Evolutionary conservation across 768 basidiomycete species (phyloP).

Genomic region (Tricholoma saponaceum): DNA sequence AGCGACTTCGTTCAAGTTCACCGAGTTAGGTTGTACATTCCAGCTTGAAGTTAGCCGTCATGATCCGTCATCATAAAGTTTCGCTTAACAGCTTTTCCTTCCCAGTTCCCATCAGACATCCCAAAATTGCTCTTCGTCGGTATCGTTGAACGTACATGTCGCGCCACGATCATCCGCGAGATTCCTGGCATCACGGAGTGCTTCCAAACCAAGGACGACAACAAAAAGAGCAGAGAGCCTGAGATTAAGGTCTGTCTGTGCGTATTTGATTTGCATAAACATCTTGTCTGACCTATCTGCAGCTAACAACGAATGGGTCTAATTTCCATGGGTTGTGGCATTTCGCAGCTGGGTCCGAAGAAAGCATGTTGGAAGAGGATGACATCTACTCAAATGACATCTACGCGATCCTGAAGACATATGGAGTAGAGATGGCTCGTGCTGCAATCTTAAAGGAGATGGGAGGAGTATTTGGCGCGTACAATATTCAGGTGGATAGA

Average conservation of each 20-base stretch:
- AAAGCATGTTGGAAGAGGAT: slow-evolving; percentile 69
- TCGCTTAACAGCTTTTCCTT: slow-evolving; percentile 4
- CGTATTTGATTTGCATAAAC: neutral
- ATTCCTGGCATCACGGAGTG: slow-evolving; percentile 87
- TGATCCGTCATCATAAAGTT: neutral
- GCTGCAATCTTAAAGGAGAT: slow-evolving; percentile 89
- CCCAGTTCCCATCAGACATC: slow-evolving; percentile 82
- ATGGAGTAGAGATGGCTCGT: slow-evolving; percentile 97
- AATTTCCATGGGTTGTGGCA: slow-evolving; percentile 90
- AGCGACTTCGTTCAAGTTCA: slow-evolving; percentile 73
- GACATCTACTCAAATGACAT: slow-evolving; percentile 93
- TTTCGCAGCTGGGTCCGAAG: slow-evolving; percentile 48
- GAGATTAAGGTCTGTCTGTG: slow-evolving; percentile 42
- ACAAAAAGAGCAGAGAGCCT: slow-evolving; percentile 43
- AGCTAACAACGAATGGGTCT: slow-evolving; percentile 90
- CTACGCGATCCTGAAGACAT: slow-evolving; percentile 83
- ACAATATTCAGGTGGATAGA: slow-evolving; percentile 92
- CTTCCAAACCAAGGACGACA: slow-evolving; percentile 67
- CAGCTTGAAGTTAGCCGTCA: slow-evolving; percentile 68
- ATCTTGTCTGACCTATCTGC: slow-evolving; percentile 8
- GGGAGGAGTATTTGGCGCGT: slow-evolving; percentile 86
- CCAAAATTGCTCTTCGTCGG: slow-evolving; percentile 94
- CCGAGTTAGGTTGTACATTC: slow-evolving; percentile 64
- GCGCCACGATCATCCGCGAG: slow-evolving; percentile 82
- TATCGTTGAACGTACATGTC: slow-evolving; percentile 84